These are phyloP conservation scores for Candolleomyces efflorescens DNA, from an alignment of 768 basidiomycete species.

Conservation along the genomic window DNA sequence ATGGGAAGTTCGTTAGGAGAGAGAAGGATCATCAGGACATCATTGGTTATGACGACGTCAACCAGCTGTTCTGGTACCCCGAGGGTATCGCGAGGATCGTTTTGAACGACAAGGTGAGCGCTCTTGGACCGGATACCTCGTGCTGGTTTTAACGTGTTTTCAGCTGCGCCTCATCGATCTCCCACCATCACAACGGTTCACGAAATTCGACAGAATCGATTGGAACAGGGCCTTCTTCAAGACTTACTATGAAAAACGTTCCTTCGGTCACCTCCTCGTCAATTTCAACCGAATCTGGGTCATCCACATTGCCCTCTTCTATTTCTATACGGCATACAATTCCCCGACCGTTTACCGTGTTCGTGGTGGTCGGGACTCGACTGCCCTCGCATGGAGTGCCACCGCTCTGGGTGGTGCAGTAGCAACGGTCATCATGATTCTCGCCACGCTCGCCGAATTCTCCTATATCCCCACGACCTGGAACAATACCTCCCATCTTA, in stretches of 20 bases:
- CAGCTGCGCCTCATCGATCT: slow-evolving; percentile 90
- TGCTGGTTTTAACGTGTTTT: slow-evolving; percentile 5
- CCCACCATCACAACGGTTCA: slow-evolving; percentile 87
- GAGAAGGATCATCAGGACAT: slow-evolving; percentile 93
- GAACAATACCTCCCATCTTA: slow-evolving; percentile 97
- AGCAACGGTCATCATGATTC: slow-evolving; percentile 94
- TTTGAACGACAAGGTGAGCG: slow-evolving; percentile 75
- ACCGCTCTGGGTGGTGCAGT: slow-evolving; percentile 94
- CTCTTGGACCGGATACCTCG: background rate
- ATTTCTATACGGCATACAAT: slow-evolving; percentile 95
- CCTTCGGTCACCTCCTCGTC: slow-evolving; percentile 94
- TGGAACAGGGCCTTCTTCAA: slow-evolving; percentile 99
- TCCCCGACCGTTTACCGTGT: slow-evolving; percentile 79
- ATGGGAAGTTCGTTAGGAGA: slow-evolving; percentile 90
- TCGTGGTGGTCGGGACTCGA: slow-evolving; percentile 44
- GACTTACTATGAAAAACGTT: slow-evolving; percentile 97
- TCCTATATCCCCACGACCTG: slow-evolving; percentile 97
- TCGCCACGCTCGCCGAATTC: slow-evolving; percentile 92
- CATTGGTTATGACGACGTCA: slow-evolving; percentile 98
- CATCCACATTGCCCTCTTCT: slow-evolving; percentile 91
- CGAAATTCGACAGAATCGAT: slow-evolving; percentile 95
- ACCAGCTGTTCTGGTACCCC: slow-evolving; percentile 99
- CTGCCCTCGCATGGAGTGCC: slow-evolving; percentile 90
- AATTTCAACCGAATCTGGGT: slow-evolving; percentile 99
- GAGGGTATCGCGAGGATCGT: slow-evolving; percentile 94